These are phyloP conservation scores for Coprinellus micaceus DNA, from an alignment of 768 basidiomycete species.

Conservation along the genomic window DNA sequence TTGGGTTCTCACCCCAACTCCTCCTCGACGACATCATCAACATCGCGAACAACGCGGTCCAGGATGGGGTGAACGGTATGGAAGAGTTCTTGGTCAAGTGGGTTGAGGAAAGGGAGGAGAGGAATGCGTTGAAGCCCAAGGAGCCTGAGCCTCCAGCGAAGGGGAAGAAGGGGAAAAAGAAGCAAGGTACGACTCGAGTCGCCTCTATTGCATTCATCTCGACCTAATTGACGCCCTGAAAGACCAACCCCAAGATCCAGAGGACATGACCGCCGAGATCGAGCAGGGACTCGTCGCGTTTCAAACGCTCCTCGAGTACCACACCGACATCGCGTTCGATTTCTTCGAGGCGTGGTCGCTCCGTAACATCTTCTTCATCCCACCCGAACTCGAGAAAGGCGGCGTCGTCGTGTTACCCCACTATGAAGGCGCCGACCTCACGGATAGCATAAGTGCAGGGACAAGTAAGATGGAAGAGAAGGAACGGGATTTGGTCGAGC, in stretches of 20 bases:
- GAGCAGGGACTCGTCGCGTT: conserved; percentile 82
- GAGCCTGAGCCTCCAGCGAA: conserved; percentile 24
- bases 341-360: conserved; percentile 89
- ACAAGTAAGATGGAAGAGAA: conserved; percentile 27
- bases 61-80: conserved; percentile 74
- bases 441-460: conserved; percentile 34
- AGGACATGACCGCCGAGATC: conserved; percentile 50
- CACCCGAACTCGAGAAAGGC: conserved; percentile 49
- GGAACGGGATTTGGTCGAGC: conserved; percentile 58
- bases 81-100: conserved; percentile 73
- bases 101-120: conserved; percentile 60
- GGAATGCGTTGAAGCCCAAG: conserved; percentile 17
- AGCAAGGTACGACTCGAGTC: neutral
- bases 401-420: conserved; percentile 61
- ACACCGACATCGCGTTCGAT: conserved; percentile 88
- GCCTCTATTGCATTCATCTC: neutral
- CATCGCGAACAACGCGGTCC: conserved; percentile 74
- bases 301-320: conserved; percentile 83
- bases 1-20: conserved; percentile 81
- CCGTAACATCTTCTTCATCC: conserved; percentile 81
- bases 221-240: neutral
- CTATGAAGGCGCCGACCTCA: conserved; percentile 69
- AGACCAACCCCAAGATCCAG: neutral
- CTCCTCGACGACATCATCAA: conserved; percentile 86
- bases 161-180: conserved; percentile 10